A percentile compares a stretch with the other conserved stretches of the same genome.
Conservation (phyloP, 2,329 filamentous ascomycete genomes). For the Elsinoe perseae region DNA sequence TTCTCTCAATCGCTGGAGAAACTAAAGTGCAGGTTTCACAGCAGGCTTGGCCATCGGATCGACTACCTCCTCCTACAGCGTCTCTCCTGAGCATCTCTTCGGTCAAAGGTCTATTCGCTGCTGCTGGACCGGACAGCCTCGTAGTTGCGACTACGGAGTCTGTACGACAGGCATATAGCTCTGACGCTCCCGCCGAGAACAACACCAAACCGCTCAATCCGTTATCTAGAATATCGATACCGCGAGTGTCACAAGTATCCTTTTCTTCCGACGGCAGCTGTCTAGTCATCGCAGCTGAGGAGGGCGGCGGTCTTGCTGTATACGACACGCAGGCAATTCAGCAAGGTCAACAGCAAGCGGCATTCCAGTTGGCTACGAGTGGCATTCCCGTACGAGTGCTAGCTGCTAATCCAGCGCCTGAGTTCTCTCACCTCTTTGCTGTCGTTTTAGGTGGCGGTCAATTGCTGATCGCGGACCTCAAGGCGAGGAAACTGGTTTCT, state of each 20-base stretch:
- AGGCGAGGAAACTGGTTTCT: conserved; percentile 52
- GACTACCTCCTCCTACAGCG: conserved; percentile 65
- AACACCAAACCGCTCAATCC: conserved; percentile 65
- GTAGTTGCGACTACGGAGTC: conserved; percentile 68
- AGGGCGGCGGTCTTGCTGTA: conserved; percentile 71
- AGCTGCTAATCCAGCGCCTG: conserved; percentile 69
- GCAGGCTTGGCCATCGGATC: conserved; percentile 62
- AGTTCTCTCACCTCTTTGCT: conserved; percentile 67
- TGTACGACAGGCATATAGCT: conserved; percentile 63
- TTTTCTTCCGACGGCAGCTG: conserved; percentile 88
- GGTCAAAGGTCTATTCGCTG: conserved; percentile 71
- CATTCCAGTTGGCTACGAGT: conserved; percentile 70
- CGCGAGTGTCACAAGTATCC: conserved; percentile 75
- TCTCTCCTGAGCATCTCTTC: conserved; percentile 81
- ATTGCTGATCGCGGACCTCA: conserved; percentile 74
- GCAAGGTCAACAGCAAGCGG: conserved; percentile 57
- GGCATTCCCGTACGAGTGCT: conserved; percentile 65
- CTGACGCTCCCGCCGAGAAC: conserved; percentile 42
- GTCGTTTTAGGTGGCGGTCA: conserved; percentile 74
- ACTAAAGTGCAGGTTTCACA: conserved; percentile 74
- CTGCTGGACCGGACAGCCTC: conserved; percentile 73
- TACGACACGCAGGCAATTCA: conserved; percentile 67
- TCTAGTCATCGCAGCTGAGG: conserved; percentile 73
- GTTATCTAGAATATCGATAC: conserved; percentile 63
- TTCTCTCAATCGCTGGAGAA: conserved; percentile 70